phyloP scores from a whole-genome alignment of 2,329 filamentous ascomycete genomes.

The Cladosporium sp. region DNA sequence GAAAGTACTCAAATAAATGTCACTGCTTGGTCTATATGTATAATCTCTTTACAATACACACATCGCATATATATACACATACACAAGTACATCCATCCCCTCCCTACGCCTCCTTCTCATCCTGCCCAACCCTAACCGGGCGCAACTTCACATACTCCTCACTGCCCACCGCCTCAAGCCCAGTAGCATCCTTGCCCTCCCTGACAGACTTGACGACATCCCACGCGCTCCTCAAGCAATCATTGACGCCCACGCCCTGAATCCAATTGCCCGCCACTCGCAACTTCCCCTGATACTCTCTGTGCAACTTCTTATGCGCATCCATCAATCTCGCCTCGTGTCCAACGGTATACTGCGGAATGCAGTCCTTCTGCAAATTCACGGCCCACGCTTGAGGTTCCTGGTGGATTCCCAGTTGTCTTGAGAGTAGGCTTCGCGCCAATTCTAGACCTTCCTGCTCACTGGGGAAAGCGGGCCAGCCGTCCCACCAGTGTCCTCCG shows the following conservation, averaged over 20 bases:
- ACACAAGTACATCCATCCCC: neutral
- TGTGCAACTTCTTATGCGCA: constrained; percentile 52
- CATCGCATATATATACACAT: too few species aligned
- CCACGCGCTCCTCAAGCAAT: constrained; percentile 52
- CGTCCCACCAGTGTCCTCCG: constrained; percentile 87
- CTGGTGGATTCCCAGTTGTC: constrained; percentile 68
- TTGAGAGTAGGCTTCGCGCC: constrained; percentile 63
- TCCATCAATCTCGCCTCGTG: constrained; percentile 60
- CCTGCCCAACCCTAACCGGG: neutral
- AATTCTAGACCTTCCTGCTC: constrained; percentile 63
- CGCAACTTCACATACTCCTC: constrained; percentile 9
- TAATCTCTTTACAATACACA: too few species aligned
- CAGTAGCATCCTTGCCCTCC: constrained; percentile 28
- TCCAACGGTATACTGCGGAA: constrained; percentile 84
- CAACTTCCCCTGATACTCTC: constrained; percentile 58
- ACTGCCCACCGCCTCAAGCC: constrained; percentile 28
- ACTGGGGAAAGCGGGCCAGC: constrained; percentile 56
- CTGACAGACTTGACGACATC: constrained; percentile 45
- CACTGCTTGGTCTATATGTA: too few species aligned
- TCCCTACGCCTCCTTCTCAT: neutral
- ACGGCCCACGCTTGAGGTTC: constrained; percentile 58
- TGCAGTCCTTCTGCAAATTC: constrained; percentile 64
- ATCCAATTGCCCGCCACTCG: constrained; percentile 53
- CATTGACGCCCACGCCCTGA: constrained; percentile 46
- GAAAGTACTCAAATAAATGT: too few species aligned